Conservation (phyloP, 2,329 filamentous ascomycete species). For the Diplodia corticola region DNA sequence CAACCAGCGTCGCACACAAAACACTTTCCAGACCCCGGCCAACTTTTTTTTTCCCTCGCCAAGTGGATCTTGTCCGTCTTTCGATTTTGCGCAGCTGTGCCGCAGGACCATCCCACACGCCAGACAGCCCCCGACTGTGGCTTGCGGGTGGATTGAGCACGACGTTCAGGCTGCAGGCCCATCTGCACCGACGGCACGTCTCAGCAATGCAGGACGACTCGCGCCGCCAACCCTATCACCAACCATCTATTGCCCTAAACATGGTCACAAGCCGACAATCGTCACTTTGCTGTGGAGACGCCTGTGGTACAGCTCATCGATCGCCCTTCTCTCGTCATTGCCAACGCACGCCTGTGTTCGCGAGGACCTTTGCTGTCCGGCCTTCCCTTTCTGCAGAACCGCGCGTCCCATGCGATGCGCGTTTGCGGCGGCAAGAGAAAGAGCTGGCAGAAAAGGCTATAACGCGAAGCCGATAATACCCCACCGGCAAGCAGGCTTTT, state of each 20-base stretch:
- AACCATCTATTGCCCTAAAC: neutral
- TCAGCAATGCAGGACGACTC: neutral
- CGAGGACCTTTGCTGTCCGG: neutral
- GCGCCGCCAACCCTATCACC: neutral
- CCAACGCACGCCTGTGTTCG: neutral
- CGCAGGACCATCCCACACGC: neutral
- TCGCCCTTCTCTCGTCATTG: neutral
- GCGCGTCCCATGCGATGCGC: neutral
- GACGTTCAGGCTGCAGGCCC: neutral
- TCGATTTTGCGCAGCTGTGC: neutral
- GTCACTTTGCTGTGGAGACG: neutral
- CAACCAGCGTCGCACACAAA: neutral
- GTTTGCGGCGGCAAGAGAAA: neutral
- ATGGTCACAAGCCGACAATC: neutral
- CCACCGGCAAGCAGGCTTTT: conserved; percentile 14
- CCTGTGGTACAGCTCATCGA: neutral
- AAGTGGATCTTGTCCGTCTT: neutral
- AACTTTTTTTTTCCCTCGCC: conserved; percentile 4
- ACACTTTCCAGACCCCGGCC: neutral
- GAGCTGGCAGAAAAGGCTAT: conserved; percentile 2
- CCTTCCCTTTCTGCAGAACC: neutral
- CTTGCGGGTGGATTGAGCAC: too few species aligned
- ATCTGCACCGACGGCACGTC: conserved; percentile 1
- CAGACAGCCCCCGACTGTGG: neutral
- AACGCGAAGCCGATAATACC: neutral